Evolutionary conservation across 1,139 yeast species (phyloP), one percentile per base, ranked within the genome.

Genomic region (Candida tropicalis): DNA sequence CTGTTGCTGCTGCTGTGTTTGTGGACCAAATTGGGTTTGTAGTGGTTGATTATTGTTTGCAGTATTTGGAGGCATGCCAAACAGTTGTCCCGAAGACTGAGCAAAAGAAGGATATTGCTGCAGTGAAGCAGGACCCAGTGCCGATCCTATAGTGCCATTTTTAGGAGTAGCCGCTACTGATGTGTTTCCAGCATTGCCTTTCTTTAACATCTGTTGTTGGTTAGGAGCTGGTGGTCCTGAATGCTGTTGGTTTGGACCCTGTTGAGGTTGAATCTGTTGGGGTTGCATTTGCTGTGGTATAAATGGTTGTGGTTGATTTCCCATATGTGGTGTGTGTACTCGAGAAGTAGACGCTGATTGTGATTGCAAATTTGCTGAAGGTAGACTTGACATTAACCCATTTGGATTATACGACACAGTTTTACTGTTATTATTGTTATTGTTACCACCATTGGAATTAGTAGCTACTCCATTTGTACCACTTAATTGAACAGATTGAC

Each of bases 271-370:
- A 16, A 25, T 22, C 15, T 29, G 39, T 27, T 26, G 27, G 4
- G 26, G 40, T 17, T 28, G 39, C 39, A 24, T 29, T 24, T 35
- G 35, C 29, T 9, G 43, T 22, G 38, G 20, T 27, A 46, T 28
- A 17, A 45, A 43, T 3, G 47, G 50, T 35, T 42, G 52, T 12
- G 47, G 37, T 36, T 43, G 47, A 39, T 48, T 46, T 26, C 43
- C 45, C 44, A 51, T 45, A 12, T 42, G 47, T 5, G 55, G 54
- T 7, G 56, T 52, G 23, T 51, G 52, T 3, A 45, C 50, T 25
- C 46, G 55, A 3, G 50, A 44, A 23, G 43, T 48, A 7, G 42
- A 37, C 7, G 35, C 43, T 4, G 53, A 49, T 16, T 32, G 43
- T 3, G 49, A 35, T 37, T 41, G 47, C 15, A 43, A 33, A 22